Conservation (phyloP, 345 rosid genomes). For the Hibiscus tridactylites region DNA sequence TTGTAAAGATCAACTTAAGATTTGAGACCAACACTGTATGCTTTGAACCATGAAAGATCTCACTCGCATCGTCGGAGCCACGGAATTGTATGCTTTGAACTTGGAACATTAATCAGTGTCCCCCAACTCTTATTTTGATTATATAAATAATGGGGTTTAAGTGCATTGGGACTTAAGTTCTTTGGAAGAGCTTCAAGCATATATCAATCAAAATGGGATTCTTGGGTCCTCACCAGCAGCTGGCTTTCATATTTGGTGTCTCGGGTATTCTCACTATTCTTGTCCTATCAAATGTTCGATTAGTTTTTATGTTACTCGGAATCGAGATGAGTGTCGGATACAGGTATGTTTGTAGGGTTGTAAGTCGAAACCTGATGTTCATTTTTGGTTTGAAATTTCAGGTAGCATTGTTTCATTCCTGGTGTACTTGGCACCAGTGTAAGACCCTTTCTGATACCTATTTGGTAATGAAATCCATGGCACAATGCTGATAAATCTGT, state of each 20-base stretch:
- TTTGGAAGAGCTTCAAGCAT: neutral
- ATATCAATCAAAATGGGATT: conserved; percentile 25
- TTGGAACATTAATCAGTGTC: neutral
- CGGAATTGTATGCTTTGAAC: neutral
- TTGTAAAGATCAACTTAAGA: neutral
- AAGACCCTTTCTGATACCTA: conserved; percentile 17
- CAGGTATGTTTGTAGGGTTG: neutral
- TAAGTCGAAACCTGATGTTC: neutral
- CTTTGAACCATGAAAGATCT: neutral
- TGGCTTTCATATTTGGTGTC: conserved; percentile 60
- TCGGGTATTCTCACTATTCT: conserved; percentile 31
- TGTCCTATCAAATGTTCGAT: neutral
- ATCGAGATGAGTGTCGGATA: neutral
- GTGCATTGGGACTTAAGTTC: neutral
- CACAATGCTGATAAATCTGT: neutral
- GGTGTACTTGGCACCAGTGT: conserved; percentile 78
- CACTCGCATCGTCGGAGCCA: neutral
- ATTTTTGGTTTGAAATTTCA: conserved; percentile 2
- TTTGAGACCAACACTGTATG: neutral
- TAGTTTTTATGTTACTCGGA: neutral
- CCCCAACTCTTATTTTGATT: neutral
- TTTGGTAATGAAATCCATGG: neutral
- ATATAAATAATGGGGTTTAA: neutral
- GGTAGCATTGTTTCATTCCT: conserved; percentile 65
- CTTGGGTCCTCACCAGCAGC: conserved; percentile 23